A percentile compares a stretch with the other conserved stretches of the same genome.
Conservation (phyloP, 768 basidiomycete species). For the Filobasidium wieringae region DNA sequence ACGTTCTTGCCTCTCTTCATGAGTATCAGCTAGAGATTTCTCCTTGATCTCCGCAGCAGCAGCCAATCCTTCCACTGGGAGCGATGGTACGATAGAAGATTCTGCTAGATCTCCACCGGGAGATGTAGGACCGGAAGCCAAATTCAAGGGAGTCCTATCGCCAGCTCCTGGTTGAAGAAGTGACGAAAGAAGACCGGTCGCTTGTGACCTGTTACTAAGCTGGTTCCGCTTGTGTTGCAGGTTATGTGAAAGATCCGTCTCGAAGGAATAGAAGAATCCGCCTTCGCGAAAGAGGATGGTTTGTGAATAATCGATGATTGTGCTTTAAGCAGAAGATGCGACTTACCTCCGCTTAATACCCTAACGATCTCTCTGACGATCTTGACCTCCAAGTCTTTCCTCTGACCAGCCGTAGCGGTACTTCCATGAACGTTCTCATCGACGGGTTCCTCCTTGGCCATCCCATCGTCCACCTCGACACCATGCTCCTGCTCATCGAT, state of each 20-base stretch:
- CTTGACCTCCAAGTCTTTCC: constrained; percentile 62
- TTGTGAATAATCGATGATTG: background rate
- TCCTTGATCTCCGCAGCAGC: constrained; percentile 10
- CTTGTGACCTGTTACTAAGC: constrained; percentile 18
- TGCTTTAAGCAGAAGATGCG: background rate
- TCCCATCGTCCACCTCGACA: constrained; percentile 10
- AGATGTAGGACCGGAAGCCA: constrained; percentile 63
- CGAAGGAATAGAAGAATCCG: constrained; percentile 81
- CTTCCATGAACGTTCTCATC: background rate
- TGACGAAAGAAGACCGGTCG: constrained; percentile 21
- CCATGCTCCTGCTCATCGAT: constrained; percentile 1
- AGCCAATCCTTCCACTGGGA: background rate
- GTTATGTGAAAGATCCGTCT: constrained; percentile 52
- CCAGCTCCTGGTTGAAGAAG: constrained; percentile 19
- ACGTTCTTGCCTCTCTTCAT: background rate
- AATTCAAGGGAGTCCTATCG: background rate
- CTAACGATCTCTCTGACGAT: constrained; percentile 65
- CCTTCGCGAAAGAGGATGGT: constrained; percentile 52
- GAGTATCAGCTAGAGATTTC: constrained; percentile 14
- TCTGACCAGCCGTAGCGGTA: constrained; percentile 13
- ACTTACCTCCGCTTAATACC: constrained; percentile 38
- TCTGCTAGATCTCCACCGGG: constrained; percentile 57
- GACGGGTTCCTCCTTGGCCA: background rate
- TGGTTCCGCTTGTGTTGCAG: constrained; percentile 31
- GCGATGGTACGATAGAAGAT: constrained; percentile 46